Evolutionary conservation across 1,284 basidiomycete species (phyloP).

Genomic region (Ustilago vetiveriae): DNA sequence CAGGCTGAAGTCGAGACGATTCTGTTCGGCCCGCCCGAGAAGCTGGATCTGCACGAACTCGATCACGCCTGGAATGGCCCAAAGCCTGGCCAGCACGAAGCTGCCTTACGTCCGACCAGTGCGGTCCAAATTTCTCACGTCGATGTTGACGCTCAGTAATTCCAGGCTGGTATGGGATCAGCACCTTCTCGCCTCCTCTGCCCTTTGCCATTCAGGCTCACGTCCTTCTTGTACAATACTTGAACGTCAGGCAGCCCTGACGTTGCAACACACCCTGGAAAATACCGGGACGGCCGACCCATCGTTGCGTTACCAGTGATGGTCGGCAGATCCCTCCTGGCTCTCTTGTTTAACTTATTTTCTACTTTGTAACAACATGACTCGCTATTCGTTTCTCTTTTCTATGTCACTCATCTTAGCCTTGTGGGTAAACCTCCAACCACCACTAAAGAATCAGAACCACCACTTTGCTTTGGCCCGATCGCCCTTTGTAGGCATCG

Average conservation of each 20-base stretch:
- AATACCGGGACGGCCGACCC: slow-evolving; percentile 1
- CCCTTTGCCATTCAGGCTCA: not conserved
- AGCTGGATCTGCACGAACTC: slow-evolving; percentile 43
- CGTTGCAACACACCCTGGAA: slow-evolving; percentile 3
- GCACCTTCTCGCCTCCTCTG: not conserved
- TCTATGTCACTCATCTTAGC: not conserved
- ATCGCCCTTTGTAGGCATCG: not conserved
- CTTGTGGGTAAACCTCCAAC: slow-evolving; percentile 8
- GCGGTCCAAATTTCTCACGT: slow-evolving; percentile 9
- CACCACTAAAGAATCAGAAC: not conserved
- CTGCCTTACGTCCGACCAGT: slow-evolving; percentile 18
- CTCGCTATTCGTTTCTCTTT: slow-evolving; percentile 13
- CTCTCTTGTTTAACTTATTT: slow-evolving; percentile 1
- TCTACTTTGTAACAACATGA: slow-evolving; percentile 22
- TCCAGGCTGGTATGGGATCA: not conserved
- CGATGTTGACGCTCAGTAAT: slow-evolving; percentile 12
- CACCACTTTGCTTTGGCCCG: slow-evolving; percentile 7
- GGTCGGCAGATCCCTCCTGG: not conserved
- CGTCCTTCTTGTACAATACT: slow-evolving; percentile 21
- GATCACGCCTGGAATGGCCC: slow-evolving; percentile 42
- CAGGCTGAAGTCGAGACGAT: slow-evolving; percentile 45
- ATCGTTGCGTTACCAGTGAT: not conserved
- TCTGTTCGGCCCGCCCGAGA: slow-evolving; percentile 45
- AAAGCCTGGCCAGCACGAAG: slow-evolving; percentile 29
- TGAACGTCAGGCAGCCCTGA: slow-evolving; percentile 31